Percentiles rank a stretch among this genome's conserved stretches.
phyloP scores from a whole-genome alignment of 2,329 filamentous ascomycete genomes.

The Aspergillus brasiliensis region DNA sequence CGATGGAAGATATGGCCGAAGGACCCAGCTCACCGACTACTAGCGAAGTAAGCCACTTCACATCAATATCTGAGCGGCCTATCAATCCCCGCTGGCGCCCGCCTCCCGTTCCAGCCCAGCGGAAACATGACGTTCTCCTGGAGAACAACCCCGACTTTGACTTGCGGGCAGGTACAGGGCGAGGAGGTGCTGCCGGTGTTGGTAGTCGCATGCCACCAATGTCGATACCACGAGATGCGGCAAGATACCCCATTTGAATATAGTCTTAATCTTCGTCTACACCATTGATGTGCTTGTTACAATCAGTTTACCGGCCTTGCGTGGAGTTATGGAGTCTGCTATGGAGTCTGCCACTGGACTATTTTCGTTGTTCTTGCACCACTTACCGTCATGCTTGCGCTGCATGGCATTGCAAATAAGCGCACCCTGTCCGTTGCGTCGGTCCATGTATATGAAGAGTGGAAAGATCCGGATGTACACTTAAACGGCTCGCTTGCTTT shows the following conservation, averaged over 20 bases:
- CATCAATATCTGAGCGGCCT: slow-evolving; percentile 83
- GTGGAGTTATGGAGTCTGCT: neutral
- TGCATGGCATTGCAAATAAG: slow-evolving; percentile 9
- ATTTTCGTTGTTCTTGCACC: neutral
- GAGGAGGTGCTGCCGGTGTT: slow-evolving; percentile 21
- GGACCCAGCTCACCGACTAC: slow-evolving; percentile 70
- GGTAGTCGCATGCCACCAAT: slow-evolving; percentile 32
- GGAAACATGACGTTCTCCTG: slow-evolving; percentile 72
- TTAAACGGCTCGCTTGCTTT: neutral
- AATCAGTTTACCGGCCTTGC: neutral
- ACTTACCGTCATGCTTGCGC: slow-evolving; percentile 1
- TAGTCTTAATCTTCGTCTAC: slow-evolving; percentile 8
- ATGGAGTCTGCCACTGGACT: neutral
- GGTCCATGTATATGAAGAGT: neutral
- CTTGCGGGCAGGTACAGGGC: slow-evolving; percentile 53
- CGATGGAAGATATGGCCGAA: slow-evolving; percentile 57
- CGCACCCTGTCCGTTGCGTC: slow-evolving; percentile 5
- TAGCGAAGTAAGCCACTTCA: slow-evolving; percentile 83
- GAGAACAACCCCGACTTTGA: slow-evolving; percentile 85
- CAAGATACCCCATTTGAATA: slow-evolving; percentile 30
- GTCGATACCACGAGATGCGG: slow-evolving; percentile 17
- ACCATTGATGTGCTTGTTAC: neutral
- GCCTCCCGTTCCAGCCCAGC: slow-evolving; percentile 46
- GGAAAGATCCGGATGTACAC: slow-evolving; percentile 1
- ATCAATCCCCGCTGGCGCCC: slow-evolving; percentile 82